Evolutionary conservation across 768 basidiomycete genomes (phyloP).

Genomic region (Leccinum variicolor): DNA sequence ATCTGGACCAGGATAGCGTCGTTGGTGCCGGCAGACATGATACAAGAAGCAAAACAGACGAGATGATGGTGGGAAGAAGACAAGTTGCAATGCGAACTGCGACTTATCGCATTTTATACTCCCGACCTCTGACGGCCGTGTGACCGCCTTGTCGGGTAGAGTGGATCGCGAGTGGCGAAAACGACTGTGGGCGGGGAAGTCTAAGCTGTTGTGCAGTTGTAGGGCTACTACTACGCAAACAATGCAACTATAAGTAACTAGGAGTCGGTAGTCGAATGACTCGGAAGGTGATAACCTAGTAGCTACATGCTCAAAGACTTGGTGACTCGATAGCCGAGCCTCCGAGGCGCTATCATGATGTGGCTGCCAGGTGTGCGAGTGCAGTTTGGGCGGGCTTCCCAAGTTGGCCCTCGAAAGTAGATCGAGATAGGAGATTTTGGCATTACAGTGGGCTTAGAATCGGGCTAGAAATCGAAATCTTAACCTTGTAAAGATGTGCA

Average conservation of each 20-base stretch:
- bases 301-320: not conserved
- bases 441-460: not conserved
- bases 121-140: not conserved
- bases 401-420: not conserved
- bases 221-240: not conserved
- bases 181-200: not conserved
- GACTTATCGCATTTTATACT: constrained; percentile 5
- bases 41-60: not conserved
- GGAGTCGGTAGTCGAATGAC: no score
- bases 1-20: constrained; percentile 73
- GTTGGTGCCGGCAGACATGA: constrained; percentile 27
- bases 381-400: not conserved
- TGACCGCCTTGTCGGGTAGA: not conserved
- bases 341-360: no score
- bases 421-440: not conserved
- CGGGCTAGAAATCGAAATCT: not conserved
- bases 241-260: not conserved
- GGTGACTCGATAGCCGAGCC: not conserved
- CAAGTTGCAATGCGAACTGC: constrained; percentile 1
- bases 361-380: no score
- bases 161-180: not conserved
- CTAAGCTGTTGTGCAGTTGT: not conserved
- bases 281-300: not conserved
- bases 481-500: not conserved
- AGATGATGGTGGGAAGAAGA: constrained; percentile 12